These are phyloP conservation scores for Alternaria consortialis DNA, from an alignment of 2,329 filamentous ascomycete genomes.

Conservation along the genomic window DNA sequence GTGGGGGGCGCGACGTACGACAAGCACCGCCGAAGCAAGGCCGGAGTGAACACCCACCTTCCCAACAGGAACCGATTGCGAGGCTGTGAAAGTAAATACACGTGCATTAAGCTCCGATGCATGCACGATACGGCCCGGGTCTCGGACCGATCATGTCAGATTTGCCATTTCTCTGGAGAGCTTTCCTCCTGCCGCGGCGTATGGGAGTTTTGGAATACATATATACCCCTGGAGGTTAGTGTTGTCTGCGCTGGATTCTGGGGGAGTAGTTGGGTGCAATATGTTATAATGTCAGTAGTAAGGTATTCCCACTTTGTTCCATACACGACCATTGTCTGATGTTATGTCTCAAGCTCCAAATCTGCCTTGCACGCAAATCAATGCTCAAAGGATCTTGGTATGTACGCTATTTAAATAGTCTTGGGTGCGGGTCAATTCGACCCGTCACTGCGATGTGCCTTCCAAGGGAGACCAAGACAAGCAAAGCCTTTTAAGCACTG, in stretches of 20 bases:
- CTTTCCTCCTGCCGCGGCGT: not conserved
- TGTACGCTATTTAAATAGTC: not conserved
- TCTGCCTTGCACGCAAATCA: not conserved
- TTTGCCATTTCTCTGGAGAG: not conserved
- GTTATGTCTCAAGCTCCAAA: not conserved
- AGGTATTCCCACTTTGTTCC: not conserved
- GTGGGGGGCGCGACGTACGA: not conserved
- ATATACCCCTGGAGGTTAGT: not conserved
- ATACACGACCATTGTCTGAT: not conserved
- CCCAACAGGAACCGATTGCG: slow-evolving; percentile 2
- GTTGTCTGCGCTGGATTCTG: not conserved
- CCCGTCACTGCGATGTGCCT: not conserved
- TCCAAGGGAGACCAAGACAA: slow-evolving; percentile 2
- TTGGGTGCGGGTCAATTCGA: not conserved
- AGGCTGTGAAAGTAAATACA: not conserved
- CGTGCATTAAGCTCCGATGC: not conserved
- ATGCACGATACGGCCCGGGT: slow-evolving; percentile 6
- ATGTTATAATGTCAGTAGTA: not conserved
- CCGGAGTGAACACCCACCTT: slow-evolving; percentile 5
- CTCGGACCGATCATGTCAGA: slow-evolving; percentile 4
- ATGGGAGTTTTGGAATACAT: not conserved
- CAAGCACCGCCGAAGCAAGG: slow-evolving; percentile 1
- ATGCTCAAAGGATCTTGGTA: not conserved
- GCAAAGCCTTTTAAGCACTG: slow-evolving; percentile 1
- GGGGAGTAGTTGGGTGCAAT: not conserved